phyloP scores from a whole-genome alignment of 2,329 filamentous ascomycete species.

The Colletotrichum sp. region DNA sequence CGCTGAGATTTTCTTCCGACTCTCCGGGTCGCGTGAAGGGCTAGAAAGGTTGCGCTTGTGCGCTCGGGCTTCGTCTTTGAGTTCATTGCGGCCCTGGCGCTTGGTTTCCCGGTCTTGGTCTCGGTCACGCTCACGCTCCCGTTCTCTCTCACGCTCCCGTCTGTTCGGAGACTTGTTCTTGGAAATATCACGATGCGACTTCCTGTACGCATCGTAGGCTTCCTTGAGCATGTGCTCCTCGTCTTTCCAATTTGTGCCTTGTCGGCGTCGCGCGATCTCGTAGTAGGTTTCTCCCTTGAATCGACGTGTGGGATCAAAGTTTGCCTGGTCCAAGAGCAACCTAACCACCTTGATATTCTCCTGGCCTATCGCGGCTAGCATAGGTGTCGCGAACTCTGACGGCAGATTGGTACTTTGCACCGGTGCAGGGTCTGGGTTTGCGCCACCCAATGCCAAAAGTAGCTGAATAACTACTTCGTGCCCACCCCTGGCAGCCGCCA shows the following conservation, averaged over 20 bases:
- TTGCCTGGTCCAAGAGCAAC: constrained; percentile 75
- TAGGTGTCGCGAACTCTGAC: constrained; percentile 83
- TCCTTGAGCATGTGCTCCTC: constrained; percentile 83
- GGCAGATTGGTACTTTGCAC: constrained; percentile 54
- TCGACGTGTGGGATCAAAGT: constrained; percentile 82
- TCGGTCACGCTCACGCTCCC: constrained; percentile 38
- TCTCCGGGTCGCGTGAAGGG: constrained; percentile 50
- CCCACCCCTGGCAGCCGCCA: constrained; percentile 89
- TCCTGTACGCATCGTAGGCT: constrained; percentile 71
- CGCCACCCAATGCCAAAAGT: constrained; percentile 70
- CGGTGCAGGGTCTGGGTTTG: constrained; percentile 72
- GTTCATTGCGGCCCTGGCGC: constrained; percentile 46
- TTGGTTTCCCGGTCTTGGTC: constrained; percentile 49
- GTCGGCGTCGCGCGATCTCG: constrained; percentile 82
- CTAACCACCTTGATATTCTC: constrained; percentile 85
- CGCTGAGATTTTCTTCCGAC: constrained; percentile 45
- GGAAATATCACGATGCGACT: constrained; percentile 49
- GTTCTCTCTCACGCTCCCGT: constrained; percentile 39
- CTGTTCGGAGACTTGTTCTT: constrained; percentile 58
- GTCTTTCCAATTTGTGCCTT: constrained; percentile 88
- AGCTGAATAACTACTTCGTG: constrained; percentile 88
- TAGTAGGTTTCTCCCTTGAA: constrained; percentile 82
- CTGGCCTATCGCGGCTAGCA: constrained; percentile 92
- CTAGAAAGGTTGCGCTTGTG: constrained; percentile 55
- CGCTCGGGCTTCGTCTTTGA: constrained; percentile 46